phyloP scores from a whole-genome alignment of 2,329 filamentous ascomycete genomes.

The Botrytis pseudocinerea region DNA sequence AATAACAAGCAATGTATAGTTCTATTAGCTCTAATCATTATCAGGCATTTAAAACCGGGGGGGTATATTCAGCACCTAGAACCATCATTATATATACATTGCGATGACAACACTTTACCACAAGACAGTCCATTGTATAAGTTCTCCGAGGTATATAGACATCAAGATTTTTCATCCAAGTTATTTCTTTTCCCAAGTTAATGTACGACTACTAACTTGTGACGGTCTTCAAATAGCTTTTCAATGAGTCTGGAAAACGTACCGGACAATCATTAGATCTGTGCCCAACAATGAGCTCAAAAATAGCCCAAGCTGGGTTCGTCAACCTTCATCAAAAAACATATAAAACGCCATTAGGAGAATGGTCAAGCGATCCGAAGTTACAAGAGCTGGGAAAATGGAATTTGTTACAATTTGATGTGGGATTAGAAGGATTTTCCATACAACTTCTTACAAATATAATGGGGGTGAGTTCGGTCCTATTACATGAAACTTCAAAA shows the following conservation, averaged over 20 bases:
- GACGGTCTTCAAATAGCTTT: conserved; percentile 37
- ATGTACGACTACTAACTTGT: not conserved
- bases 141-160: conserved; percentile 43
- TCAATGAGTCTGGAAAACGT: conserved; percentile 45
- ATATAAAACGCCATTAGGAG: conserved; percentile 39
- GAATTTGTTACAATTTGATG: conserved; percentile 33
- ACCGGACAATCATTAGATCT: conserved; percentile 44
- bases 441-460: conserved; percentile 35
- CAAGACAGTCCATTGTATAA: conserved; percentile 43
- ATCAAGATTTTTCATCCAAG: not conserved
- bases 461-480: conserved; percentile 32
- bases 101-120: conserved; percentile 50
- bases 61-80: conserved; percentile 43
- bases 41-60: conserved; percentile 42
- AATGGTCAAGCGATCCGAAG: conserved; percentile 40
- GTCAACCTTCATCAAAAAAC: conserved; percentile 38
- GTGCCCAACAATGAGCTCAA: conserved; percentile 30
- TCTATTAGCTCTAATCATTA: not conserved
- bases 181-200: not conserved
- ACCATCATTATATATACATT: conserved; percentile 36
- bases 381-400: conserved; percentile 37
- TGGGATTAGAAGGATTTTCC: conserved; percentile 36
- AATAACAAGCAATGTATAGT: not conserved
- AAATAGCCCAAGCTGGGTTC: conserved; percentile 38
- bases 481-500: conserved; percentile 1